Percentiles rank a stretch among this genome's conserved stretches.
Evolutionary conservation across 2,329 filamentous ascomycete species (phyloP).

Genomic region (Colletotrichum tropicicola): DNA sequence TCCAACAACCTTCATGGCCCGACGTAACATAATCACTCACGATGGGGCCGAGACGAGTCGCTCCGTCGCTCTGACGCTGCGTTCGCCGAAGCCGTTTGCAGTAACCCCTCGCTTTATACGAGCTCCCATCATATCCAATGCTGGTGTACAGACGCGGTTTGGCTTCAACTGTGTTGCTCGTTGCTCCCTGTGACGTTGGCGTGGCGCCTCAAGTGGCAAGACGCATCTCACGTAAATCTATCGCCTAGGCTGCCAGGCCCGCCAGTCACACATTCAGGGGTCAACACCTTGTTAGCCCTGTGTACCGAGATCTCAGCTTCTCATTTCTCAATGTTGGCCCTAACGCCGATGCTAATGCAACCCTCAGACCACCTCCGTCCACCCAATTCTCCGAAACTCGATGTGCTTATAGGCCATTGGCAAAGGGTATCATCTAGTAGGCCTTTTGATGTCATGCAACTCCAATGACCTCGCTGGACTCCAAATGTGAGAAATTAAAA

Average conservation of each 20-base stretch:
- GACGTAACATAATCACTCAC: neutral
- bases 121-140: too few relatives aligned
- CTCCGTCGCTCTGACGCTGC: neutral
- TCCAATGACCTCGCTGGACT: neutral
- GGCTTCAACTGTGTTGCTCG: too few relatives aligned
- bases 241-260: neutral
- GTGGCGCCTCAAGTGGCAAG: too few relatives aligned
- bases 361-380: neutral
- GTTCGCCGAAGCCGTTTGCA: neutral
- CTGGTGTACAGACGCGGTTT: too few relatives aligned
- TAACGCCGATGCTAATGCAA: slow-evolving; percentile 4
- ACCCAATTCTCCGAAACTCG: neutral
- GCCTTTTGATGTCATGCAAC: neutral
- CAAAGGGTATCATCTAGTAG: slow-evolving; percentile 22
- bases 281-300: neutral
- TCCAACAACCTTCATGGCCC: neutral
- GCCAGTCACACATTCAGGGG: neutral
- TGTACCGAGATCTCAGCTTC: neutral
- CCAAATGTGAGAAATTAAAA: neutral
- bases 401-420: neutral
- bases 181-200: too few relatives aligned
- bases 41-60: neutral
- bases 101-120: too few relatives aligned
- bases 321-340: neutral
- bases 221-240: neutral